Evolutionary conservation across 345 rosid species (phyloP).

Genomic region (Ceriops tagal): DNA sequence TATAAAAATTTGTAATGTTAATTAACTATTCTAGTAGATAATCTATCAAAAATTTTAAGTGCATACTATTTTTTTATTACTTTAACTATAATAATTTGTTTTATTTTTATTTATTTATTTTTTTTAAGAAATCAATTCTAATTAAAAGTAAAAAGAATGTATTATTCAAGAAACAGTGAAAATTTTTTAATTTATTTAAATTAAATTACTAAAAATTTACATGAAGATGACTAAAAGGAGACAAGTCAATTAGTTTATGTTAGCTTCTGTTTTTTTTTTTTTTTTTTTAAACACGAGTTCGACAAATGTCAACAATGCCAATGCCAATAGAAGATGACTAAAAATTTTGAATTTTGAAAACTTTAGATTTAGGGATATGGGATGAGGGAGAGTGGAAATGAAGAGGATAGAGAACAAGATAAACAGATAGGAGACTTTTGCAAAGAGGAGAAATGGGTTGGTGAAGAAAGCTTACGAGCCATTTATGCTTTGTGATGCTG

Average conservation of each 20-base stretch:
- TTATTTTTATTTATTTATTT: too few species aligned
- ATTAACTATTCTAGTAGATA: too few species aligned
- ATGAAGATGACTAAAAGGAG: neutral
- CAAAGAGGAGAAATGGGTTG: conserved; percentile 91
- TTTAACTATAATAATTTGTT: too few species aligned
- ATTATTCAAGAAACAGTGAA: too few species aligned
- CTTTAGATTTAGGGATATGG: conserved; percentile 39
- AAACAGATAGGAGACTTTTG: conserved; percentile 97
- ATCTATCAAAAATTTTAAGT: too few species aligned
- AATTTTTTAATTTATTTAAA: too few species aligned
- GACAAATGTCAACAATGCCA: conserved; percentile 15
- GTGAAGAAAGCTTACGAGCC: conserved; percentile 96
- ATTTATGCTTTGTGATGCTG: conserved; percentile 91
- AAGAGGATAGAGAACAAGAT: conserved; percentile 99
- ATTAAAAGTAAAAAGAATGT: too few species aligned
- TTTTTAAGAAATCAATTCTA: too few species aligned
- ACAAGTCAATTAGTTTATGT: conserved; percentile 5
- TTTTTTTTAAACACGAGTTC: conserved; percentile 17
- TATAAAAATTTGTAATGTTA: too few species aligned
- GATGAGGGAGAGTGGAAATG: conserved; percentile 96
- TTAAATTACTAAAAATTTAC: neutral
- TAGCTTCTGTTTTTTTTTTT: neutral
- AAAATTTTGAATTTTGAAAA: neutral
- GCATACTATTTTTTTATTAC: too few species aligned
- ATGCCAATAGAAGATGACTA: too few species aligned